phyloP scores from a whole-genome alignment of 1,284 basidiomycete genomes.

The Tausonia pullulans region DNA sequence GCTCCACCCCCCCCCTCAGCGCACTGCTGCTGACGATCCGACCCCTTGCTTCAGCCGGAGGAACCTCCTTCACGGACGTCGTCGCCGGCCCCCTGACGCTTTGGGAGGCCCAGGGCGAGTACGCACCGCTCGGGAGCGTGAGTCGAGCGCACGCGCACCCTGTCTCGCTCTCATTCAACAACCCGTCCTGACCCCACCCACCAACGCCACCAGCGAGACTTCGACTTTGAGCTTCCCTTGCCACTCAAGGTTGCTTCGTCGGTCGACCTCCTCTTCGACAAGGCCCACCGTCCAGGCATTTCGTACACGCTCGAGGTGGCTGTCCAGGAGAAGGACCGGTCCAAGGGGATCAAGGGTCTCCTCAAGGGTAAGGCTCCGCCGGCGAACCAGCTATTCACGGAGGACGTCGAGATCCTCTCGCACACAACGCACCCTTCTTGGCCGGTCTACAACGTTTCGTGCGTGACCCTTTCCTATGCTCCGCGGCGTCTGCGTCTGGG shows the following conservation, averaged over 20 bases:
- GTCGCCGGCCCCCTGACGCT: conserved; percentile 3
- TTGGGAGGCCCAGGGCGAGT: conserved; percentile 1
- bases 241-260: conserved; percentile 1
- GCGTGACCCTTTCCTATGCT: neutral
- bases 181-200: neutral
- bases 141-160: neutral
- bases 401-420: conserved; percentile 1
- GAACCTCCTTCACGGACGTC: neutral
- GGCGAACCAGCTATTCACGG: neutral
- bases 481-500: neutral
- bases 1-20: no score
- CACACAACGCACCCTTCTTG: conserved; percentile 11
- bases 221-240: conserved; percentile 5
- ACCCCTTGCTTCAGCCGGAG: neutral
- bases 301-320: conserved; percentile 8
- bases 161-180: neutral
- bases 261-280: conserved; percentile 1
- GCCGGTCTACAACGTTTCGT: neutral
- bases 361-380: neutral
- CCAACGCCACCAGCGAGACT: conserved; percentile 2
- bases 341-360: neutral
- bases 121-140: neutral
- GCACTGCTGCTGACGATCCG: no score
- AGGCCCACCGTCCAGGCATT: neutral
- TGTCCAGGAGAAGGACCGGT: conserved; percentile 5